Percentiles rank a stretch among this genome's conserved stretches.
phyloP scores from a whole-genome alignment of 495 filamentous ascomycete species.

The Pseudomonodictys pantanalensis region DNA sequence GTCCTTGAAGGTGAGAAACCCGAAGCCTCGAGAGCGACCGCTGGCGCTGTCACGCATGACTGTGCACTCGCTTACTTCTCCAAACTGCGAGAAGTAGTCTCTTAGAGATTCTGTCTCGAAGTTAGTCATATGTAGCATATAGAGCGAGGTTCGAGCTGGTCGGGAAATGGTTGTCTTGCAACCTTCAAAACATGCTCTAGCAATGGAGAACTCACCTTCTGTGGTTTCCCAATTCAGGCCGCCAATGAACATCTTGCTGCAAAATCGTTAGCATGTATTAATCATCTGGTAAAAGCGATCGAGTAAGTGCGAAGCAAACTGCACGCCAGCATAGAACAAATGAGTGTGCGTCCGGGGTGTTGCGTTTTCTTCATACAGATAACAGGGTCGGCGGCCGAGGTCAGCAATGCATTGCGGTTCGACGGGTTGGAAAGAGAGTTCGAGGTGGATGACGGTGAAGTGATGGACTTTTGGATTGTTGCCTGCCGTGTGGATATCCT shows the following conservation, averaged over 20 bases:
- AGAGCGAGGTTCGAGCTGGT: too few relatives aligned
- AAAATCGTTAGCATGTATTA: neutral
- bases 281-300: constrained; percentile 5
- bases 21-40: constrained; percentile 91
- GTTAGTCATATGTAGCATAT: neutral
- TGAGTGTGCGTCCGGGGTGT: too few relatives aligned
- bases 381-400: too few relatives aligned
- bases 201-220: constrained; percentile 68
- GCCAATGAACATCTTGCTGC: constrained; percentile 99
- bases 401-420: too few relatives aligned
- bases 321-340: too few relatives aligned
- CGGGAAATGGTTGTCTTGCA: too few relatives aligned
- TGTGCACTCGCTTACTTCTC: constrained; percentile 94
- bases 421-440: too few relatives aligned
- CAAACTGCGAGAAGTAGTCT: constrained; percentile 97
- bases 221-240: constrained; percentile 99
- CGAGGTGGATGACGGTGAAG: too few relatives aligned
- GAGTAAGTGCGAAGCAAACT: too few relatives aligned
- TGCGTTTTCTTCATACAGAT: too few relatives aligned
- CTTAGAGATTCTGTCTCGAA: constrained; percentile 78
- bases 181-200: too few relatives aligned
- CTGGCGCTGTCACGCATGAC: constrained; percentile 96
- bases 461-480: too few relatives aligned
- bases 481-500: neutral
- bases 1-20: constrained; percentile 96